Conservation (phyloP, 805 yeast species). For the Cyberlindnera sargentensis region DNA sequence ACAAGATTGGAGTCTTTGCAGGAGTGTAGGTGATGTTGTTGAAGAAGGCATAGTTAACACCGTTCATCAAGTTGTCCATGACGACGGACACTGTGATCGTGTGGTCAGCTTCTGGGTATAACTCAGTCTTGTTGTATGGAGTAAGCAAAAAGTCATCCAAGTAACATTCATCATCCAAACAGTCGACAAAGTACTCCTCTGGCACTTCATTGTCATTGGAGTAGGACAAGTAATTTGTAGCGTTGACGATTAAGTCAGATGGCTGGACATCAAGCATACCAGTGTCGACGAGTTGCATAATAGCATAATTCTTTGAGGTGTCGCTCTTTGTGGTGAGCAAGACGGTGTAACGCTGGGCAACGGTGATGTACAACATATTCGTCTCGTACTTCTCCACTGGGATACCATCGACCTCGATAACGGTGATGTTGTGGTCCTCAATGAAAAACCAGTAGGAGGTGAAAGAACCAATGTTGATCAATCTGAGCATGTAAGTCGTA, state of each 20-base stretch:
- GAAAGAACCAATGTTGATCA: slow-evolving; percentile 86
- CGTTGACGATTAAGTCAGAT: slow-evolving; percentile 54
- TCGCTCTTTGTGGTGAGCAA: slow-evolving; percentile 65
- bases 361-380: slow-evolving; percentile 67
- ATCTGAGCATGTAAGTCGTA: slow-evolving; percentile 74
- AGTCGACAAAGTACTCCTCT: slow-evolving; percentile 37
- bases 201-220: slow-evolving; percentile 35
- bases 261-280: slow-evolving; percentile 79
- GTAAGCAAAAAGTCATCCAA: slow-evolving; percentile 74
- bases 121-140: slow-evolving; percentile 52
- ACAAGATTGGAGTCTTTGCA: slow-evolving; percentile 83
- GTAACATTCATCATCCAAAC: slow-evolving; percentile 39
- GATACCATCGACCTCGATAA: slow-evolving; percentile 90
- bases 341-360: slow-evolving; percentile 87
- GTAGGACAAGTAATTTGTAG: slow-evolving; percentile 70
- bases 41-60: slow-evolving; percentile 95
- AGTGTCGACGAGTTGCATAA: slow-evolving; percentile 75
- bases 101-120: slow-evolving; percentile 62
- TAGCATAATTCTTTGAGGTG: slow-evolving; percentile 64
- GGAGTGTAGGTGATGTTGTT: slow-evolving; percentile 71
- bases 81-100: slow-evolving; percentile 62
- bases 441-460: slow-evolving; percentile 84
- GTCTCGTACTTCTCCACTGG: slow-evolving; percentile 72
- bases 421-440: slow-evolving; percentile 80
- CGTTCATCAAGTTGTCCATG: slow-evolving; percentile 82